These are phyloP conservation scores for Ammopiptanthus mongolicus DNA, from an alignment of 306 rosid species.

Conservation along the genomic window DNA sequence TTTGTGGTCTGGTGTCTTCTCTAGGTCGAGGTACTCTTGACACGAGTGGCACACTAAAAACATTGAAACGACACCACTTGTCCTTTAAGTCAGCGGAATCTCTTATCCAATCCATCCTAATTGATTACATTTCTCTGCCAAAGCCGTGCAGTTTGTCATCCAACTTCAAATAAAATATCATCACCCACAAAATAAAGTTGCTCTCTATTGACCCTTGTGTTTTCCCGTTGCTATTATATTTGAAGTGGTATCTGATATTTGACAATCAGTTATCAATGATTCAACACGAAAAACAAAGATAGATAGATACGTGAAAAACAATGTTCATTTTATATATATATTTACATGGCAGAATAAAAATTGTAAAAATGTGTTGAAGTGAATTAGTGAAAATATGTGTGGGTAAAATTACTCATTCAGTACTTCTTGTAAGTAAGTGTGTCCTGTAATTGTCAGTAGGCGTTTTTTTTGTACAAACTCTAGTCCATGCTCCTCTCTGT, in stretches of 20 bases:
- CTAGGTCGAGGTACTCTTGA: not conserved
- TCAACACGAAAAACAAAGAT: not conserved
- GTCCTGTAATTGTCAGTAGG: not conserved
- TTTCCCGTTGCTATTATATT: not conserved
- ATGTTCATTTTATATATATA: no score
- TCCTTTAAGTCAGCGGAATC: slow-evolving; percentile 25
- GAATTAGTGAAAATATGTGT: no score
- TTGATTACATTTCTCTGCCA: slow-evolving; percentile 14
- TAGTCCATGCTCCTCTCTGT: no score
- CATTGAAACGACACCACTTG: slow-evolving; percentile 37
- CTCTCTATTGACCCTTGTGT: not conserved
- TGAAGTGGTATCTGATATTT: not conserved
- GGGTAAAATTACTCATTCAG: not conserved
- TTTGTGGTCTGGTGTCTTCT: slow-evolving; percentile 9
- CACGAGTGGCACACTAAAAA: slow-evolving; percentile 12
- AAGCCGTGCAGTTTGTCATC: not conserved
- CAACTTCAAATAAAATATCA: not conserved
- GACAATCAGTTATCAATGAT: not conserved
- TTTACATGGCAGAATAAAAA: no score
- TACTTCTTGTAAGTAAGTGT: not conserved
- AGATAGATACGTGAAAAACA: no score
- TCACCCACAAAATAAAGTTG: not conserved
- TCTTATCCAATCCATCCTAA: not conserved
- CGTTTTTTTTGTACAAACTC: no score
- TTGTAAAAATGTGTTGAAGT: no score